These are phyloP conservation scores for Trichoderma parareesei DNA, from an alignment of 495 filamentous ascomycete genomes.

Conservation along the genomic window DNA sequence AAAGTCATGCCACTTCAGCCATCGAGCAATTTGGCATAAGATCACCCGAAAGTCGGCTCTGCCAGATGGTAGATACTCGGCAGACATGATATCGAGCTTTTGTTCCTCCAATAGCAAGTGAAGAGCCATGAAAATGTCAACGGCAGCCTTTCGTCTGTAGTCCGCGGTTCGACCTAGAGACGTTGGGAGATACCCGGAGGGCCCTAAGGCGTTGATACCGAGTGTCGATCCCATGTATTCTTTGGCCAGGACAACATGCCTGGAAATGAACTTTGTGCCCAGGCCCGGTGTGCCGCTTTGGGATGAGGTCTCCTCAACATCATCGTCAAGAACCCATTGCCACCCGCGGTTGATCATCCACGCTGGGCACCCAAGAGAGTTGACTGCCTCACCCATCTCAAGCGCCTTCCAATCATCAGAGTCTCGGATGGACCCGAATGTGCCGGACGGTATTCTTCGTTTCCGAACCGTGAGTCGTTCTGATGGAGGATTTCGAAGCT, in stretches of 20 bases:
- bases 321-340: slow-evolving; percentile 63
- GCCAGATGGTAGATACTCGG: slow-evolving; percentile 44
- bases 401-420: slow-evolving; percentile 31
- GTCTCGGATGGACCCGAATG: slow-evolving; percentile 13
- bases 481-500: slow-evolving; percentile 12
- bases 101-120: slow-evolving; percentile 84
- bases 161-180: slow-evolving; percentile 43
- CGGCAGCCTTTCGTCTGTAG: slow-evolving; percentile 50
- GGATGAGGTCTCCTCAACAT: slow-evolving; percentile 20
- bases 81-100: slow-evolving; percentile 64
- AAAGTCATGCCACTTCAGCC: slow-evolving; percentile 80
- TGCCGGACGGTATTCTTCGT: slow-evolving; percentile 3
- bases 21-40: slow-evolving; percentile 70
- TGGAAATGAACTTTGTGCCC: slow-evolving; percentile 34
- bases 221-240: slow-evolving; percentile 51
- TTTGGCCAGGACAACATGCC: slow-evolving; percentile 31
- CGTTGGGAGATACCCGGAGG: slow-evolving; percentile 55
- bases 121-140: slow-evolving; percentile 64
- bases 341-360: slow-evolving; percentile 65
- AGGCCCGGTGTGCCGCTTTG: slow-evolving; percentile 13
- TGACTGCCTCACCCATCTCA: slow-evolving; percentile 27
- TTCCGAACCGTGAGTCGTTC: neutral
- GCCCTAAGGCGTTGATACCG: slow-evolving; percentile 43
- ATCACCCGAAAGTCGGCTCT: slow-evolving; percentile 54
- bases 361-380: slow-evolving; percentile 48